Conservation (phyloP, 345 rosid genomes). For the Isatis tinctoria region DNA sequence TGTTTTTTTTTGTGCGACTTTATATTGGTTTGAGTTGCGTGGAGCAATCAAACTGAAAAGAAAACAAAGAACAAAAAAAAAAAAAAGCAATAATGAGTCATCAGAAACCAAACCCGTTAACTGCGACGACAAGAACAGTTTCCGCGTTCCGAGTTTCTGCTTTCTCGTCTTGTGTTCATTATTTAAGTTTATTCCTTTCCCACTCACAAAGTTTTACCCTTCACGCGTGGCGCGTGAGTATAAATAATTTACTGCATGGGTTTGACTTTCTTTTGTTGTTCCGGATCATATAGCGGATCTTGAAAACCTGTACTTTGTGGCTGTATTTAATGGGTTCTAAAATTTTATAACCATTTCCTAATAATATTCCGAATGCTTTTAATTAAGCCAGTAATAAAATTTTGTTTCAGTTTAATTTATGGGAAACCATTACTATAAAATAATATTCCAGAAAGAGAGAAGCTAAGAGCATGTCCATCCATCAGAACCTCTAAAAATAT, state of each 20-base stretch:
- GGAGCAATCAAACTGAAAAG: background rate
- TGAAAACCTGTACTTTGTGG: background rate
- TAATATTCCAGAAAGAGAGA: background rate
- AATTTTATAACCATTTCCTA: background rate
- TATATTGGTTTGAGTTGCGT: background rate
- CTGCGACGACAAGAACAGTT: constrained; percentile 23
- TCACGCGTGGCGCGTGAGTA: constrained; percentile 11
- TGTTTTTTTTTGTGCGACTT: background rate
- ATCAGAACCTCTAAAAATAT: too few species aligned
- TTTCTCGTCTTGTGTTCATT: background rate
- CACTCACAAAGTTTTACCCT: background rate
- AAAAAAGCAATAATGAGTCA: background rate
- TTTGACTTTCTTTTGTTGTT: background rate
- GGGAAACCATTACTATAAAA: background rate
- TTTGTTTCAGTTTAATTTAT: background rate
- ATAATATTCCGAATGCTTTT: background rate
- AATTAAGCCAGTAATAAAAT: background rate
- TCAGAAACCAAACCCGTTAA: constrained; percentile 15
- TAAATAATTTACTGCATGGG: background rate
- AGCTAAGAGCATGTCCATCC: too few species aligned
- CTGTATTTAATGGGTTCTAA: background rate
- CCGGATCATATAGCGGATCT: constrained; percentile 13
- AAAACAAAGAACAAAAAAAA: background rate
- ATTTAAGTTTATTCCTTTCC: constrained; percentile 12
- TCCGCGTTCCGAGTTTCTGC: constrained; percentile 19